Evolutionary conservation across 139 green algal species (phyloP), one percentile per base, ranked within the genome.

Genomic region (Chloropicon primus): DNA sequence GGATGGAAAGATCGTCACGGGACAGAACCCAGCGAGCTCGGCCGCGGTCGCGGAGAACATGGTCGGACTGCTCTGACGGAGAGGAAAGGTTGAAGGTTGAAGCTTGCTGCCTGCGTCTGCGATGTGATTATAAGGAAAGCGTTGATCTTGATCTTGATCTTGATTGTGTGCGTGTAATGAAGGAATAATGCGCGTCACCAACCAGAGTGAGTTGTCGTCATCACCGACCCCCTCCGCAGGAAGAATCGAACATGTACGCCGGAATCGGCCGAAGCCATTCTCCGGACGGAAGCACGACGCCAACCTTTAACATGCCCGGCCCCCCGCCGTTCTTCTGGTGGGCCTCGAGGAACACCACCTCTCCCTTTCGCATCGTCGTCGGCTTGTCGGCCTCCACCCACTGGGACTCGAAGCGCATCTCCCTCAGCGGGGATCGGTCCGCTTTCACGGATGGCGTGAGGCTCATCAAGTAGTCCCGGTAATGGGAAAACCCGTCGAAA

Each of bases 1-100:
- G 0, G 84, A 88, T 23, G 80, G 74, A 28, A 74, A 71, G 41
- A 75, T 88, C 2, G 76, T 88, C 22, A 86, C 84, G 5, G 84
- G 84, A 1, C 82, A 88, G 80, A 87, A 86, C 79, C 81, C 84
- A 1, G 23, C 1, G 41, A 81, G 53, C 74, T 80, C 75, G 1
- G 74, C 74, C 29, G 22, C 22, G 1, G 83, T 85, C 22, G 84
- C 84, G 1, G 24, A 83, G 53, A n/a, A 23, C 2, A 80, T 83
- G 29, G 22, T 80, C 24, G 62, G 17, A 17, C 41, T 62, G 10
- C 17, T 62, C 41, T 62, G 41, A n/a, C n/a, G n/a, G n/a, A n/a
- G n/a, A n/a, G n/a, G n/a, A n/a, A 62, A 62, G 41, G 5, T 62
- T 62, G 10, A 5, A 5, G 5, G 41, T 62, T 62, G 10, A 62